These are phyloP conservation scores for Pseudotsuga menziesii DNA, from an alignment of 75 land plant species.

Conservation along the genomic window DNA sequence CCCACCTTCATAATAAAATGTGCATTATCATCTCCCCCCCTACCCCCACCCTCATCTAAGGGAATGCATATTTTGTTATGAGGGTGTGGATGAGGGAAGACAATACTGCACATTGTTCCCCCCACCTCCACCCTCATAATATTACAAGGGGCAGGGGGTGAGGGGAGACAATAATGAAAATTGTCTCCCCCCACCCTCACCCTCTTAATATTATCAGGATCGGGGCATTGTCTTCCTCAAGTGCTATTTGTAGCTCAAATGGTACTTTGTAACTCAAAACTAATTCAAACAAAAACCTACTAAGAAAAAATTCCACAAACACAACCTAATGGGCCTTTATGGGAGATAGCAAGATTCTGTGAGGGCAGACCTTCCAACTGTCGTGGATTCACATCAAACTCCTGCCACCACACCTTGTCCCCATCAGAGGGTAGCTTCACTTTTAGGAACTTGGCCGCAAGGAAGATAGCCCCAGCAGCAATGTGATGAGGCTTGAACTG, in stretches of 20 bases:
- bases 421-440: constrained; percentile 84
- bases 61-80: no score
- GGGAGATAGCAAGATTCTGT: background rate
- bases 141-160: no score
- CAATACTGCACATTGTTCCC: no score
- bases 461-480: constrained; percentile 97
- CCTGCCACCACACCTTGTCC: constrained; percentile 89
- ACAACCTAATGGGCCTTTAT: background rate
- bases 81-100: no score
- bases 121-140: no score
- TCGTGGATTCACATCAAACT: constrained; percentile 86
- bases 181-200: no score
- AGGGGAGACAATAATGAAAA: no score
- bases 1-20: no score
- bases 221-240: background rate
- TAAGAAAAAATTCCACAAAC: constrained; percentile 6
- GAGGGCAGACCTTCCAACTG: constrained; percentile 74
- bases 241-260: background rate
- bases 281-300: background rate
- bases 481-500: constrained; percentile 98
- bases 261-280: background rate
- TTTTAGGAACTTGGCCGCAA: constrained; percentile 94
- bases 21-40: no score
- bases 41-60: no score
- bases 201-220: no score